Percentiles rank a stretch among this genome's conserved stretches.
phyloP scores from a whole-genome alignment of 805 yeast species.

The Blastobotrys attinorum region DNA sequence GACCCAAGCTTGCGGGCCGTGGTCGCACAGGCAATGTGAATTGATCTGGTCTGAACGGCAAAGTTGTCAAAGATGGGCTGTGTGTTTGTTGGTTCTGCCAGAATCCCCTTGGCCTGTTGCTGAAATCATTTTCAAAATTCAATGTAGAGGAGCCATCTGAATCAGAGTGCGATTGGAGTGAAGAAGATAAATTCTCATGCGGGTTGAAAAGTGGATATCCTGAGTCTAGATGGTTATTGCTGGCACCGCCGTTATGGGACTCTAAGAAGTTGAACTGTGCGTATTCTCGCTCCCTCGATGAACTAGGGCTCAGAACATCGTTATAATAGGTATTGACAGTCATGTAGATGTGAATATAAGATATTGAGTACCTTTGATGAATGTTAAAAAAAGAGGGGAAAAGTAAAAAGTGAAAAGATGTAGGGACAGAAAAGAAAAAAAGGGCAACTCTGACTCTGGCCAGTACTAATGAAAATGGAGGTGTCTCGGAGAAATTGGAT shows the following conservation, averaged over 20 bases:
- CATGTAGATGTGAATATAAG: neutral
- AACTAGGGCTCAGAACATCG: neutral
- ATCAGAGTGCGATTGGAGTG: no score
- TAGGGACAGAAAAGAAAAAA: neutral
- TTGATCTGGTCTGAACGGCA: neutral
- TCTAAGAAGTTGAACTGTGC: neutral
- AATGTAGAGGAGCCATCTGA: neutral
- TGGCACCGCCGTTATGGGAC: neutral
- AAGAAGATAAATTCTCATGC: neutral
- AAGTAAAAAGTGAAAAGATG: no score
- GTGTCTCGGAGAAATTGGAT: no score
- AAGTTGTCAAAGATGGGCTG: neutral
- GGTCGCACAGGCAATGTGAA: neutral
- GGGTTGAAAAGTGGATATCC: neutral
- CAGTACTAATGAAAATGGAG: neutral
- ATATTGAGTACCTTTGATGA: neutral
- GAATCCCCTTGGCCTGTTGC: neutral
- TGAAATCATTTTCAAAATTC: neutral
- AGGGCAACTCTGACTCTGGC: neutral
- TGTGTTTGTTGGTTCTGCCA: neutral
- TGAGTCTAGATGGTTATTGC: neutral
- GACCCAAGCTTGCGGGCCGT: neutral
- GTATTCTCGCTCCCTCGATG: neutral
- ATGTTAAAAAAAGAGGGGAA: neutral
- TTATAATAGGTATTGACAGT: neutral